A percentile compares a stretch with the other conserved stretches of the same genome.
These are phyloP conservation scores for Thalassiosira livingstoniorum DNA, from an alignment of 352 stramenopile species.

Conservation along the genomic window DNA sequence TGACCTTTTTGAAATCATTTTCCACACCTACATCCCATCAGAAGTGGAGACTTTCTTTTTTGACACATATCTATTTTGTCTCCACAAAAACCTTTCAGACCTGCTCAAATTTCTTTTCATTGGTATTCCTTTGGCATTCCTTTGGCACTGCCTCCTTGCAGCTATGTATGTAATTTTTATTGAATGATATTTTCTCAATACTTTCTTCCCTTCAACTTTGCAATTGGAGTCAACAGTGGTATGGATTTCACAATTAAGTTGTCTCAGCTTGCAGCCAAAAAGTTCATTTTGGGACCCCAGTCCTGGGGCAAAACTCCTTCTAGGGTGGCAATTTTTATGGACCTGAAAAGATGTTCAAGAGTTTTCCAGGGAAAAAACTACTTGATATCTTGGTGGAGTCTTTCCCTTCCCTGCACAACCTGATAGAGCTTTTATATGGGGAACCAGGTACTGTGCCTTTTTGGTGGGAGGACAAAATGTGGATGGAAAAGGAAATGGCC, in stretches of 20 bases:
- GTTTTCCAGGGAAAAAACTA: neutral
- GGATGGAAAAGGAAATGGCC: neutral
- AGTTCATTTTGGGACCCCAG: neutral
- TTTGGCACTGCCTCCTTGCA: slow-evolving; percentile 25
- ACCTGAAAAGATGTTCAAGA: slow-evolving; percentile 32
- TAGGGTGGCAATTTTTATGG: neutral
- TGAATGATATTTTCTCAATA: neutral
- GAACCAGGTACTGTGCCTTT: neutral
- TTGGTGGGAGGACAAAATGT: neutral
- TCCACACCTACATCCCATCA: neutral
- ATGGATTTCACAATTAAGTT: neutral
- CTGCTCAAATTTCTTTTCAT: slow-evolving; percentile 36
- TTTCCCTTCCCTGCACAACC: neutral
- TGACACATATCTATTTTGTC: slow-evolving; percentile 44
- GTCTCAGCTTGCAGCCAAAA: no score
- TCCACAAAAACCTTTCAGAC: slow-evolving; percentile 47
- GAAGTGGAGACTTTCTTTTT: slow-evolving; percentile 5
- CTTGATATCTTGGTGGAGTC: neutral
- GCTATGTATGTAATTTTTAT: neutral
- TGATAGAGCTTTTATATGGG: neutral
- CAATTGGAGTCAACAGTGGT: neutral
- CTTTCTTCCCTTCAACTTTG: neutral
- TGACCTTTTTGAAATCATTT: slow-evolving; percentile 29
- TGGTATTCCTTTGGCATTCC: slow-evolving; percentile 36
- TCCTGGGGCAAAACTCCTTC: neutral